Evolutionary conservation across 345 rosid species (phyloP).

Genomic region (Bretschneidera sinensis): DNA sequence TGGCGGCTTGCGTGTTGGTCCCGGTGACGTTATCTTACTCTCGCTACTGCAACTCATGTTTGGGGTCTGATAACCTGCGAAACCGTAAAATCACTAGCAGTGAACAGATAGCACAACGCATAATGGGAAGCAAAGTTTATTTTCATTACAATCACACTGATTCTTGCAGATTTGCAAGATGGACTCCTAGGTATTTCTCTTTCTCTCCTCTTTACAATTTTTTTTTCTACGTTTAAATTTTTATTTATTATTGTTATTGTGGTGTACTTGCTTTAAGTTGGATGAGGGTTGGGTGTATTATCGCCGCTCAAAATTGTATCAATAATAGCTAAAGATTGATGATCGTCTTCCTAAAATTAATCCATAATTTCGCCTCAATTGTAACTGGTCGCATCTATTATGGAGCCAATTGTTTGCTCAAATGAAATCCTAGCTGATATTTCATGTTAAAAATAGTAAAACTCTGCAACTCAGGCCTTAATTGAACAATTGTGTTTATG

Average conservation of each 20-base stretch:
- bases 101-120: not conserved
- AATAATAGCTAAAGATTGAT: too few relatives aligned
- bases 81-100: not conserved
- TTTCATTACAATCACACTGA: slow-evolving; percentile 70
- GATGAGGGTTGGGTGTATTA: too few relatives aligned
- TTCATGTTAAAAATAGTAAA: too few relatives aligned
- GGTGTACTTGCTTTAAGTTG: too few relatives aligned
- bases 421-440: too few relatives aligned
- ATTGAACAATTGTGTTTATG: too few relatives aligned
- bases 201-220: not conserved
- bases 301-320: too few relatives aligned
- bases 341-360: too few relatives aligned
- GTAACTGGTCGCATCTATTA: too few relatives aligned
- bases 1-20: not conserved
- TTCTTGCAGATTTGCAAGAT: slow-evolving; percentile 58
- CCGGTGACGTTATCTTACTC: not conserved
- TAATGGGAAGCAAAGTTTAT: slow-evolving; percentile 36
- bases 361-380: too few relatives aligned
- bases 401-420: too few relatives aligned
- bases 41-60: not conserved
- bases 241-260: not conserved
- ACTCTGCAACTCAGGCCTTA: too few relatives aligned
- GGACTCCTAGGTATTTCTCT: slow-evolving; percentile 62
- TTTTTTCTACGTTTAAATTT: not conserved
- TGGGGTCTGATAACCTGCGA: not conserved